phyloP scores from a whole-genome alignment of 176 grass and related monocot species.

The Cymbopogon citratus region DNA sequence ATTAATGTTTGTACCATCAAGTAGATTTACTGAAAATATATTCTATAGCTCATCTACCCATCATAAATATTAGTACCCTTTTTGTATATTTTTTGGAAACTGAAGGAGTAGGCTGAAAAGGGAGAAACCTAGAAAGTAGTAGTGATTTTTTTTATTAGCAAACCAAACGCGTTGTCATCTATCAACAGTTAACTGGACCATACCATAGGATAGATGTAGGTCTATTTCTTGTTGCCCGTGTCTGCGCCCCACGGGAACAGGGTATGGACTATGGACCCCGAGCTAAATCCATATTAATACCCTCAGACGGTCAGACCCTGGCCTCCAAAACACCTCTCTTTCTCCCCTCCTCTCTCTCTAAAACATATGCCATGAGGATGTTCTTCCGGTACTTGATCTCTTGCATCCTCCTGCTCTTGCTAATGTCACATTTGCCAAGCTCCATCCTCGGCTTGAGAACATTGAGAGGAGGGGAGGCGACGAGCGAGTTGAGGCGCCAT shows the following conservation, averaged over 20 bases:
- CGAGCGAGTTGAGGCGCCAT: not conserved
- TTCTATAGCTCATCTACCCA: too few species aligned
- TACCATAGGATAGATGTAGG: not conserved
- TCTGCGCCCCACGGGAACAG: not conserved
- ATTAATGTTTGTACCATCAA: not conserved
- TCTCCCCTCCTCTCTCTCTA: not conserved
- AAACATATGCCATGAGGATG: slow-evolving; percentile 28
- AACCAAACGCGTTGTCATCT: slow-evolving; percentile 19
- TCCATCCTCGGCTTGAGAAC: slow-evolving; percentile 33
- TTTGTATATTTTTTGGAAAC: not conserved
- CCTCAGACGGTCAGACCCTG: slow-evolving; percentile 16
- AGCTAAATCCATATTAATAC: slow-evolving; percentile 55
- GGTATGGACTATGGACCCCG: not conserved
- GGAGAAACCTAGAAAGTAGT: not conserved
- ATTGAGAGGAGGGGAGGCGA: slow-evolving; percentile 22
- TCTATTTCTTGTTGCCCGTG: slow-evolving; percentile 30
- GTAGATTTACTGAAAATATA: too few species aligned
- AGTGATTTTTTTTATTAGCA: slow-evolving; percentile 3
- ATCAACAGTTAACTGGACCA: not conserved
- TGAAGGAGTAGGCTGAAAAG: not conserved
- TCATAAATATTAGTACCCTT: not conserved
- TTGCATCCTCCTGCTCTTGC: slow-evolving; percentile 39
- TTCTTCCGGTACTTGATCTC: slow-evolving; percentile 3
- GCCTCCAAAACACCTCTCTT: not conserved
- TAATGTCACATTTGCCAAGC: slow-evolving; percentile 25